Conservation (phyloP, 495 filamentous ascomycete genomes). For the Xylaria longipes region DNA sequence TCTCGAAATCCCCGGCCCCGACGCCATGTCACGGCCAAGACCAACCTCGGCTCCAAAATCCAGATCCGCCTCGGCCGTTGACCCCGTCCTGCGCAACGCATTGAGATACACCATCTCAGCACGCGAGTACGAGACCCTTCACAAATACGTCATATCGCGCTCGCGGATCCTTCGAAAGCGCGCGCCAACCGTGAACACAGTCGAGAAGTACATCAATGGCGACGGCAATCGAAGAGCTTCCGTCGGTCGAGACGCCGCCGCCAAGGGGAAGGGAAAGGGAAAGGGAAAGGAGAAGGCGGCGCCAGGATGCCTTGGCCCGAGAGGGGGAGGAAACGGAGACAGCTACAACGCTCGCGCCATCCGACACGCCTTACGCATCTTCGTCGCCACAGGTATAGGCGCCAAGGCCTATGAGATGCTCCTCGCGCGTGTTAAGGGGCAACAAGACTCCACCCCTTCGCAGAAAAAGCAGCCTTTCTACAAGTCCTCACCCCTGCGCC, state of each 20-base stretch:
- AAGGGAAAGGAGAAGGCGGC: conserved; percentile 35
- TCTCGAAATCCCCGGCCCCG: conserved; percentile 30
- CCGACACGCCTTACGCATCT: conserved; percentile 76
- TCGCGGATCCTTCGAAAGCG: conserved; percentile 65
- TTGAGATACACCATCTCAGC: conserved; percentile 83
- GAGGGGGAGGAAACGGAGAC: conserved; percentile 47
- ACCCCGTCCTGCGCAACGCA: conserved; percentile 75
- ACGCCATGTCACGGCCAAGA: conserved; percentile 29
- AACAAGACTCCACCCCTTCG: conserved; percentile 10
- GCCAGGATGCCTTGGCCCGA: not conserved
- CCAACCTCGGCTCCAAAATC: conserved; percentile 39
- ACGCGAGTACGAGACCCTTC: conserved; percentile 82
- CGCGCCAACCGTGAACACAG: conserved; percentile 60
- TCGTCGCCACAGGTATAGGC: conserved; percentile 69
- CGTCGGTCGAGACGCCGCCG: conserved; percentile 13
- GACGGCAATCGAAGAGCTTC: conserved; percentile 23
- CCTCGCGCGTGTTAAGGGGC: conserved; percentile 49
- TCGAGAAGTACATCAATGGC: conserved; percentile 56
- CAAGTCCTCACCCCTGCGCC: conserved; percentile 73
- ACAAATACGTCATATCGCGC: conserved; percentile 76
- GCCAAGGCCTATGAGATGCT: conserved; percentile 74
- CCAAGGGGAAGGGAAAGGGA: conserved; percentile 30
- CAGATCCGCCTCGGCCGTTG: conserved; percentile 52
- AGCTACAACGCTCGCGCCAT: conserved; percentile 83
- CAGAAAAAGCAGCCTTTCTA: conserved; percentile 60